Percentiles rank a stretch among this genome's conserved stretches.
phyloP scores from a whole-genome alignment of 768 basidiomycete species.

The Cytidiella melzeri region DNA sequence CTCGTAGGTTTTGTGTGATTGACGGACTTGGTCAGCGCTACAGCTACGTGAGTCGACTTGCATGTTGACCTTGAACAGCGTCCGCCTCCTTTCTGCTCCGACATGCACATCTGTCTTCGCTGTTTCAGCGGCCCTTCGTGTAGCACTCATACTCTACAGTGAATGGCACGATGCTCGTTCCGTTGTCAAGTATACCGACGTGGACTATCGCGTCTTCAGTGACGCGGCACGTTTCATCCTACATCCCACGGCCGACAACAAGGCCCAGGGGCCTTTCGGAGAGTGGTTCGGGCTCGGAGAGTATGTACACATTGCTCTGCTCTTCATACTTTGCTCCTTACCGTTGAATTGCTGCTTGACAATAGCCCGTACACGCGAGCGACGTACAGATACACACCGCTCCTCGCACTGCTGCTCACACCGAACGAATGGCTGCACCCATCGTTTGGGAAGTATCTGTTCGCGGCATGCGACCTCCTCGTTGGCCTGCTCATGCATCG shows the following conservation, averaged over 20 bases:
- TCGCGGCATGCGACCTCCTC: conserved; percentile 76
- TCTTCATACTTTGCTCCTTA: background rate
- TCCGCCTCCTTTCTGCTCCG: conserved; percentile 10
- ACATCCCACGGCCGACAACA: conserved; percentile 31
- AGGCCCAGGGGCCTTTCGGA: conserved; percentile 56
- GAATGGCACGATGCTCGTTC: conserved; percentile 86
- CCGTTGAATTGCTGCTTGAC: conserved; percentile 5
- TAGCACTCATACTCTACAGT: conserved; percentile 74
- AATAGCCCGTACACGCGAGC: conserved; percentile 81
- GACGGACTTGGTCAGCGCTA: too few relatives aligned
- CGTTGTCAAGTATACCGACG: conserved; percentile 92
- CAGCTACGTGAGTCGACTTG: background rate
- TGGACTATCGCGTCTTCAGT: conserved; percentile 93
- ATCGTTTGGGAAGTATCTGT: conserved; percentile 87
- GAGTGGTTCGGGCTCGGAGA: conserved; percentile 52
- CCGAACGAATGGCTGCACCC: conserved; percentile 80
- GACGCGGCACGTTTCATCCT: conserved; percentile 79
- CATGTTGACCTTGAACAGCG: conserved; percentile 1
- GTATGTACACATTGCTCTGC: conserved; percentile 42
- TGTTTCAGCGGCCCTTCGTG: conserved; percentile 51
- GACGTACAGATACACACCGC: conserved; percentile 95
- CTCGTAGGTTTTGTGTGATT: too few relatives aligned
- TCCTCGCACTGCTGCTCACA: conserved; percentile 75
- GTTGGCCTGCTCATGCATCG: conserved; percentile 69
- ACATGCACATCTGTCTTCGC: conserved; percentile 50